These are phyloP conservation scores for Cornus kousa DNA, from an alignment of 148 eudicot genomes.

Conservation along the genomic window DNA sequence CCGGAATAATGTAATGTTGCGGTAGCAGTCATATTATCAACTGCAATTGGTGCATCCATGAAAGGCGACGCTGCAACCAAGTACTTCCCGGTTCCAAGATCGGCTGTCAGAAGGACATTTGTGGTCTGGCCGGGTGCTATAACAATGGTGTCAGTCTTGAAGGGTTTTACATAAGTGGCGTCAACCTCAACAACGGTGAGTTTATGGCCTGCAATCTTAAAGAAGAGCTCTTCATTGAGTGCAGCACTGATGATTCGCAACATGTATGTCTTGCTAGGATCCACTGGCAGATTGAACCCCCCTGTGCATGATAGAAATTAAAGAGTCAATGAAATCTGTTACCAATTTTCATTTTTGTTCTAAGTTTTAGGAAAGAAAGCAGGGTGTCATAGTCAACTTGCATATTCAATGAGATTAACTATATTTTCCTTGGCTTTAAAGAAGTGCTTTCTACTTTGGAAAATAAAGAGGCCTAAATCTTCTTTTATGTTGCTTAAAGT, in stretches of 20 bases:
- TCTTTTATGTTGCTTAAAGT: neutral
- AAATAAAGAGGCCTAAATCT: neutral
- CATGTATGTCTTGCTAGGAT: constrained; percentile 40
- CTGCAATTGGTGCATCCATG: constrained; percentile 56
- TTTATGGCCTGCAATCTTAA: constrained; percentile 43
- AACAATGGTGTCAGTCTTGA: constrained; percentile 37
- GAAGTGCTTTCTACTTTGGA: too few species aligned
- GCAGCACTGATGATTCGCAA: constrained; percentile 51
- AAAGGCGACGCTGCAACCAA: constrained; percentile 47
- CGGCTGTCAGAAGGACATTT: constrained; percentile 42
- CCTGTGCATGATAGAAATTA: constrained; percentile 13
- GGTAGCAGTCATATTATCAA: constrained; percentile 53
- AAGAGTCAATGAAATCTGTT: neutral
- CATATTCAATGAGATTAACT: too few species aligned
- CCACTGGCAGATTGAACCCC: constrained; percentile 34
- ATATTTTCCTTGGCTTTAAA: too few species aligned
- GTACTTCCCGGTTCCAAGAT: constrained; percentile 37
- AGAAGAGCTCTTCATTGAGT: constrained; percentile 53
- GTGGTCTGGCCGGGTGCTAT: constrained; percentile 65
- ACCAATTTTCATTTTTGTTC: too few species aligned
- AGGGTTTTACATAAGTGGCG: constrained; percentile 55
- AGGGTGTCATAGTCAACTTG: too few species aligned
- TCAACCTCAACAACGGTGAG: constrained; percentile 59
- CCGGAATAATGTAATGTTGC: constrained; percentile 43
- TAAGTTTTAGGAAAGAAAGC: too few species aligned